Percentiles rank a stretch among this genome's conserved stretches.
Evolutionary conservation across 2,329 filamentous ascomycete species (phyloP).

Genomic region (Simplicillium sp.): DNA sequence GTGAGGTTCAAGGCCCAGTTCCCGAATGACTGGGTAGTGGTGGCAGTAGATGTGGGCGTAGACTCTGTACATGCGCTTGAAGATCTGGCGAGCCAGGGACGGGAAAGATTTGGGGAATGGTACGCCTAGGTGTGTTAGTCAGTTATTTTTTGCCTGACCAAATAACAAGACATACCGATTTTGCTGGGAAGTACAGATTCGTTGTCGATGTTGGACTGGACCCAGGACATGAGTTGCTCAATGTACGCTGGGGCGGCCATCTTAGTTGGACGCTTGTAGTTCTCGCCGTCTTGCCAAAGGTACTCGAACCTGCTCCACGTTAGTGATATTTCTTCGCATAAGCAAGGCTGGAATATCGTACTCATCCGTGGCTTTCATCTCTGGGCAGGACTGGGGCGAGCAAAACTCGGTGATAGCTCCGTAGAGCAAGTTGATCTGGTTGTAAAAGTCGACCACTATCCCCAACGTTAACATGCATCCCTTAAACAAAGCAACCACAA

Average conservation of each 20-base stretch:
- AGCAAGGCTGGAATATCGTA: constrained; percentile 30
- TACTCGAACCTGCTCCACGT: constrained; percentile 71
- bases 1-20: constrained; percentile 91
- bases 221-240: constrained; percentile 95
- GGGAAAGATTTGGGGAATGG: constrained; percentile 93
- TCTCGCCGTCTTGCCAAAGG: constrained; percentile 93
- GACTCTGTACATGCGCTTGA: constrained; percentile 97
- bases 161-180: constrained; percentile 49
- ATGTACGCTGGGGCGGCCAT: constrained; percentile 97
- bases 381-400: constrained; percentile 90
- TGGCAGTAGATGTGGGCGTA: constrained; percentile 99
- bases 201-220: constrained; percentile 91
- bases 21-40: constrained; percentile 93
- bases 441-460: constrained; percentile 99
- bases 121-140: constrained; percentile 47
- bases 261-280: constrained; percentile 93
- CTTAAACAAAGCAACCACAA: background rate
- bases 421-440: constrained; percentile 98
- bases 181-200: constrained; percentile 90
- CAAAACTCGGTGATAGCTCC: constrained; percentile 99
- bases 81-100: constrained; percentile 82
- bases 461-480: background rate
- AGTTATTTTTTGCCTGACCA: constrained; percentile 8
- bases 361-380: constrained; percentile 99
- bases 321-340: constrained; percentile 5